phyloP scores from a whole-genome alignment of 1,139 yeast genomes.

The Trichomonascaceae sp. region DNA sequence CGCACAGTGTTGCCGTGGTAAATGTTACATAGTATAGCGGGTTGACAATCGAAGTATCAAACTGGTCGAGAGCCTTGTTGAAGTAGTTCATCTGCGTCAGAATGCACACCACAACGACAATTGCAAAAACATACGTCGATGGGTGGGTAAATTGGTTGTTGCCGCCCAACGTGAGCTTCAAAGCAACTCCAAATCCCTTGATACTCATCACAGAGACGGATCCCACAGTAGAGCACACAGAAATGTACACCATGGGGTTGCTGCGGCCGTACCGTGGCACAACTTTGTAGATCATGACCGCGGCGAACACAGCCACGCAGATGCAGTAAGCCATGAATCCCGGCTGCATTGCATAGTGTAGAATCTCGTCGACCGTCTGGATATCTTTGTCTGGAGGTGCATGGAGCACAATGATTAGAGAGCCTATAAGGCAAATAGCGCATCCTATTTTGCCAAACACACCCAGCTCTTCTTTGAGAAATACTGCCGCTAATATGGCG shows the following conservation, averaged over 20 bases:
- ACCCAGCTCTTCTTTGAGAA: constrained; percentile 77
- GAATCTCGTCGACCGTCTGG: constrained; percentile 76
- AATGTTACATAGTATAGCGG: constrained; percentile 86
- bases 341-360: constrained; percentile 68
- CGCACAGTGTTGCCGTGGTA: constrained; percentile 76
- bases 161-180: constrained; percentile 76
- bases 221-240: constrained; percentile 84
- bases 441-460: constrained; percentile 89
- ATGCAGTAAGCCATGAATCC: constrained; percentile 60
- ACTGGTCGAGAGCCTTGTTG: constrained; percentile 86
- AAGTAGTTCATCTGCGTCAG: constrained; percentile 87
- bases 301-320: constrained; percentile 49
- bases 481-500: constrained; percentile 77
- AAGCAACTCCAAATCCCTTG: constrained; percentile 87
- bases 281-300: constrained; percentile 69
- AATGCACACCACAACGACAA: constrained; percentile 71
- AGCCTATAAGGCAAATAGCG: constrained; percentile 79
- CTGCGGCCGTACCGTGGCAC: constrained; percentile 72
- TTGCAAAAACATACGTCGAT: constrained; percentile 69
- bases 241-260: constrained; percentile 82
- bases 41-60: constrained; percentile 84
- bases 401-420: constrained; percentile 79
- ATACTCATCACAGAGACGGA: constrained; percentile 86
- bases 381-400: constrained; percentile 92
- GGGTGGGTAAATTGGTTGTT: constrained; percentile 79